Percentiles rank a stretch among this genome's conserved stretches.
Evolutionary conservation across 73 alveolate genomes (phyloP).

Genomic region (Paramecium pentaurelia): DNA sequence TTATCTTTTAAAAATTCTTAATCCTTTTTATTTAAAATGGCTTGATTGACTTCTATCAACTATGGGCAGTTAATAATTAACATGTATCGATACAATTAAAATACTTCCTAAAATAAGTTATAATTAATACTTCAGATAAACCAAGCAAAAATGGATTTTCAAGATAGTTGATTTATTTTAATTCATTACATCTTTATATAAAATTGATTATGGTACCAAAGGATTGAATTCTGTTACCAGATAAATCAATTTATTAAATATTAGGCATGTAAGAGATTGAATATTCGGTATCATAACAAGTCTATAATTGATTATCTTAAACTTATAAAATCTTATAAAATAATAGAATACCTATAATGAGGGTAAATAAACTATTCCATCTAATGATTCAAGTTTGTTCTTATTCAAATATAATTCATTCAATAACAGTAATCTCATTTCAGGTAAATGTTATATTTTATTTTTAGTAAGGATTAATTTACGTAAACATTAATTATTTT

Average conservation of each 20-base stretch:
- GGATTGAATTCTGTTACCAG: background rate
- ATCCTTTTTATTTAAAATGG: background rate
- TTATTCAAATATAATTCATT: background rate
- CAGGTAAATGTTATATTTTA: background rate
- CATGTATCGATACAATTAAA: background rate
- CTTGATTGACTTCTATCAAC: background rate
- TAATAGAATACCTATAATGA: background rate
- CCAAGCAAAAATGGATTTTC: conserved; percentile 13
- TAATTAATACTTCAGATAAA: background rate
- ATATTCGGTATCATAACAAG: background rate
- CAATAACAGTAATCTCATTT: background rate
- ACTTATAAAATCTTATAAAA: background rate
- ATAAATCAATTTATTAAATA: background rate
- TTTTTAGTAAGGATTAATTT: background rate
- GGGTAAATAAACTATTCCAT: conserved; percentile 26
- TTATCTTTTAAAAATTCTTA: background rate
- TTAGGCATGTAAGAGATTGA: background rate
- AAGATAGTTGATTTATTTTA: background rate
- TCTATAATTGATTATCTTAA: background rate
- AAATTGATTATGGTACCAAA: conserved; percentile 11
- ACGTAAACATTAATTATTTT: background rate
- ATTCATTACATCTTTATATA: background rate
- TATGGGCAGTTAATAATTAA: background rate
- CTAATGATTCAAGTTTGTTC: conserved; percentile 1
- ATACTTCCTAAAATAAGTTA: background rate